Base-by-base conservation (phyloP, 768 basidiomycete genomes). In the Lentinus tigrinus region DNA sequence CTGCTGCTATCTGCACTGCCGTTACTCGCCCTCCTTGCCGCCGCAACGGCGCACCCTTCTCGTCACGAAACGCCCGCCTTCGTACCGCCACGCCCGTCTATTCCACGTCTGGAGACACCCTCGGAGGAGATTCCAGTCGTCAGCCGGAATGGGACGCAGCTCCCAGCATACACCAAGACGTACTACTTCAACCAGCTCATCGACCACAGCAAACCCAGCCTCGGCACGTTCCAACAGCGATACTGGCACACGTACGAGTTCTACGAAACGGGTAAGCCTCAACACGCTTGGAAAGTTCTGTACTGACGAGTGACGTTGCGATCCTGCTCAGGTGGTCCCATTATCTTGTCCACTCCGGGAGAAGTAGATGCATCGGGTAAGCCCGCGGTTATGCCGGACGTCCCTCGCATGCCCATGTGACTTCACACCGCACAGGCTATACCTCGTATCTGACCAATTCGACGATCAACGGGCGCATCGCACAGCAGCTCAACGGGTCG, bases 211-310 rank as follows among this genome's bases (percentile, higher is more conserved):
- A 70, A 81, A 54, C 81, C 85, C 4, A 73, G 76, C 27, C 70
- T 81, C 17, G 88, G 88, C 9, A 89, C 86, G 13, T 90, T 90
- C 71, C 75, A 81, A 65, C 88, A 89, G 68, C 79, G 88, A 40
- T 89, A 80, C 70, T 89, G 86, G 86, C 78, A 82, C 62, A 82
- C 82, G 14, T 87, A 76, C 68, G 84, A 88, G 66, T 86, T 77
- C 64, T 88, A 88, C 60, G 74, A 85, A 66, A 42, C 62, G 16
- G 70, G 70, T 71, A 81, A 8, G 83, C 81, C 21, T 3, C 43
- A 6, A 14, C 21, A 10, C 13, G 3, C 43, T 46, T 13, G 11
- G n/a, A 3, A 6, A 11, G 6, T 26, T 52, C 5, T 6, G 39
- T 42, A 7, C 17, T 21, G 39, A 17, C 4, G 39, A 42, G 21